phyloP scores from a whole-genome alignment of 2,329 filamentous ascomycete species.

The Colletotrichum liriopes region DNA sequence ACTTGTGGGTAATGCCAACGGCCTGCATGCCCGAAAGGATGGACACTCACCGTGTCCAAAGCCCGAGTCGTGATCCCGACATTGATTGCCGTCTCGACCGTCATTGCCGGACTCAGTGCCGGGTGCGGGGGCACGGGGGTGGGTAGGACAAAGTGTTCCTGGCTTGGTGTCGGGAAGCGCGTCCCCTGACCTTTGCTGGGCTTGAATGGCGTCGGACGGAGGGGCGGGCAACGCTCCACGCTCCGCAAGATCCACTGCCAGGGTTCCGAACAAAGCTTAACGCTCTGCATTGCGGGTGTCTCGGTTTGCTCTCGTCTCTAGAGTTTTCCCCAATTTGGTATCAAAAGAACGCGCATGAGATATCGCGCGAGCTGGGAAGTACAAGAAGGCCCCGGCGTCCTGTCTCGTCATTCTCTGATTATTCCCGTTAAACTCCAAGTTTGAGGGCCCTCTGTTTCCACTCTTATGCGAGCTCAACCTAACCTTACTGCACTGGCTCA shows the following conservation, averaged over 20 bases:
- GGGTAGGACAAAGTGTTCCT: not conserved
- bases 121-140: conserved; percentile 28
- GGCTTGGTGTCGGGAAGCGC: conserved; percentile 1
- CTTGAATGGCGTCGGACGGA: conserved; percentile 5
- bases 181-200: conserved; percentile 9
- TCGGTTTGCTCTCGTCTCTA: conserved; percentile 7
- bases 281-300: conserved; percentile 16
- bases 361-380: not conserved
- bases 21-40: not conserved
- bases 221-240: conserved; percentile 6
- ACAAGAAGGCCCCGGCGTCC: conserved; percentile 17
- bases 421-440: conserved; percentile 20
- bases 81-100: conserved; percentile 25
- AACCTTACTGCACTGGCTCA: not conserved
- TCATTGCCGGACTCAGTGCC: conserved; percentile 36
- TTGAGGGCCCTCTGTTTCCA: no score
- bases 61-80: conserved; percentile 34
- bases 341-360: conserved; percentile 3
- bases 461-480: not conserved
- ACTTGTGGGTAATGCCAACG: not conserved
- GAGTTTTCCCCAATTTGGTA: not conserved
- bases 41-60: conserved; percentile 1
- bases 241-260: conserved; percentile 33
- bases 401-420: not conserved
- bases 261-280: conserved; percentile 28